phyloP scores from a whole-genome alignment of 805 yeast species.

The Kurtzmaniella cleridarum region DNA sequence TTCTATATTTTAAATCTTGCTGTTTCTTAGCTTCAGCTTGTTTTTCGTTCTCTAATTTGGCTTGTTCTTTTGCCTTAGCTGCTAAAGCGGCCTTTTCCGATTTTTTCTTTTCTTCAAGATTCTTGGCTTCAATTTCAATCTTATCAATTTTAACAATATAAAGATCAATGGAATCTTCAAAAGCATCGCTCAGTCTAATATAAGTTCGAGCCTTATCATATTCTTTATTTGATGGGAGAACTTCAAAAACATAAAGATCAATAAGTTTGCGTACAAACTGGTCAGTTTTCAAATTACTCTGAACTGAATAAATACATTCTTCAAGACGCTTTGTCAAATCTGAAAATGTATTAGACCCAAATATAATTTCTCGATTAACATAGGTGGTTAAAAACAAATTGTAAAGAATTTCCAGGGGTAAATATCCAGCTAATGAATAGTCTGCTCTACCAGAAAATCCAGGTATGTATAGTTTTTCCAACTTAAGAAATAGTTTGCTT shows the following conservation, averaged over 20 bases:
- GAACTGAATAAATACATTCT: too few species aligned
- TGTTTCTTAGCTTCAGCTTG: slow-evolving; percentile 13
- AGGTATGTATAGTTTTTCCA: slow-evolving; percentile 7
- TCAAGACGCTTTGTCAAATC: slow-evolving; percentile 6
- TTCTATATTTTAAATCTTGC: slow-evolving; percentile 23
- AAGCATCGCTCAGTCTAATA: slow-evolving; percentile 17
- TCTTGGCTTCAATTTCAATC: slow-evolving; percentile 9
- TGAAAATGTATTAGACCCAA: slow-evolving; percentile 6
- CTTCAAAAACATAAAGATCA: slow-evolving; percentile 30
- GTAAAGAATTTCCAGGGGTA: slow-evolving; percentile 30
- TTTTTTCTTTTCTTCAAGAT: slow-evolving; percentile 6
- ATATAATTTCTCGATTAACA: slow-evolving; percentile 18
- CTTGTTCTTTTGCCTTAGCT: slow-evolving; percentile 5
- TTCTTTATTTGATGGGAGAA: slow-evolving; percentile 25
- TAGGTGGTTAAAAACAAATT: slow-evolving; percentile 25
- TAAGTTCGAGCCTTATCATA: slow-evolving; percentile 22
- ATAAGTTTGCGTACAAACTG: slow-evolving; percentile 17
- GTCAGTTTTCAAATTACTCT: slow-evolving; percentile 1
- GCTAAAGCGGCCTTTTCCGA: slow-evolving; percentile 8
- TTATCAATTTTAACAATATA: slow-evolving; percentile 10
- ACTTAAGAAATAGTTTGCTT: slow-evolving; percentile 13
- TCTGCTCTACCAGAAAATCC: too few species aligned
- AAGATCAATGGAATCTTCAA: slow-evolving; percentile 6
- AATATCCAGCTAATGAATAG: slow-evolving; percentile 15
- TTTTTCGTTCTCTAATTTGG: slow-evolving; percentile 9